These are phyloP conservation scores for Tetrapisispora fleetii DNA, from an alignment of 805 yeast species.

Conservation along the genomic window DNA sequence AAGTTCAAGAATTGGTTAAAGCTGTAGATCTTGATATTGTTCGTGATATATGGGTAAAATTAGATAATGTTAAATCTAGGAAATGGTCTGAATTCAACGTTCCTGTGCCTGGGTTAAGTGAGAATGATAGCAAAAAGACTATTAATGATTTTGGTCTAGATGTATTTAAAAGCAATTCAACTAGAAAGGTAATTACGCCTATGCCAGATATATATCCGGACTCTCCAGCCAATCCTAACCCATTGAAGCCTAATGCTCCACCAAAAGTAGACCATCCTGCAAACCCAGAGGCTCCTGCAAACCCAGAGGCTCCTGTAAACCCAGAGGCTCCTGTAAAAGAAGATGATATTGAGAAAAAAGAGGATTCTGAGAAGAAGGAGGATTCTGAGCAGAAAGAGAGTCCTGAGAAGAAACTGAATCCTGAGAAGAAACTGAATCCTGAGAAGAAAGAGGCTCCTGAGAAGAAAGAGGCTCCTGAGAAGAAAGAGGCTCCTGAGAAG, in stretches of 20 bases:
- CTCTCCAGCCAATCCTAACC: background rate
- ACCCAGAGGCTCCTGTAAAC: background rate
- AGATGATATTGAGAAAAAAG: too few species aligned
- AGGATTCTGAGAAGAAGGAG: too few species aligned
- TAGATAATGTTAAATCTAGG: background rate
- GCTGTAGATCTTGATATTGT: background rate
- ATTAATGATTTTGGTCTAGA: constrained; percentile 1
- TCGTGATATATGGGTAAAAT: background rate
- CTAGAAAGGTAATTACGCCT: constrained; percentile 54
- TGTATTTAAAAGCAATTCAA: constrained; percentile 39
- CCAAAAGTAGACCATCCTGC: background rate
- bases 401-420: too few species aligned
- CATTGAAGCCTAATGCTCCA: background rate
- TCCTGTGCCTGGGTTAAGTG: background rate
- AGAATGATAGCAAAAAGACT: background rate
- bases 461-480: too few species aligned
- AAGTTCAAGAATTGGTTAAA: background rate
- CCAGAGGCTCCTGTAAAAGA: background rate
- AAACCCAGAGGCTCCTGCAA: background rate
- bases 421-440: too few species aligned
- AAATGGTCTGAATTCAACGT: background rate
- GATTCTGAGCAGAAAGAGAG: too few species aligned
- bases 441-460: too few species aligned
- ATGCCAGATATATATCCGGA: constrained; percentile 28
- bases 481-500: too few species aligned